Evolutionary conservation across 768 basidiomycete genomes (phyloP).

Genomic region (Saitozyma sp.): DNA sequence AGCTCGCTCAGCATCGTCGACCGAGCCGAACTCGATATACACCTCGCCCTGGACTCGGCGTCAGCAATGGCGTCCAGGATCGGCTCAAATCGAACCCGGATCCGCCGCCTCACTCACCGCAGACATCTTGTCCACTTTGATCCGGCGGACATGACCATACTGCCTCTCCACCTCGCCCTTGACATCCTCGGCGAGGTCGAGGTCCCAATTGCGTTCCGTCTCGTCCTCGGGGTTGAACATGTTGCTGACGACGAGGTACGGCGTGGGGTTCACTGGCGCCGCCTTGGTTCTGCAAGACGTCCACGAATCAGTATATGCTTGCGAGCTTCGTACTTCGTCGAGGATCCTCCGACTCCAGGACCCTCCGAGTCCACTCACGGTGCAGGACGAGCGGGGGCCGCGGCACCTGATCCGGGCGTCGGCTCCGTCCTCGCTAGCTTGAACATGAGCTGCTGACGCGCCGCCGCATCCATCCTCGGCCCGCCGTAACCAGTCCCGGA

Average conservation of each 20-base stretch:
- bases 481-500: slow-evolving; percentile 62
- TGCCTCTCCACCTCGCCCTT: slow-evolving; percentile 89
- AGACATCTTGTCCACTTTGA: slow-evolving; percentile 92
- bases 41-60: slow-evolving; percentile 76
- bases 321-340: background rate
- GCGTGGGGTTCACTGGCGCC: slow-evolving; percentile 70
- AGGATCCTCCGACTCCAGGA: background rate
- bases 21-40: slow-evolving; percentile 81
- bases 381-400: slow-evolving; percentile 8
- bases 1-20: slow-evolving; percentile 79
- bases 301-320: background rate
- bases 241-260: slow-evolving; percentile 80
- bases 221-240: slow-evolving; percentile 99
- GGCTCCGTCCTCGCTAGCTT: slow-evolving; percentile 89
- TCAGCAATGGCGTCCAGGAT: slow-evolving; percentile 1
- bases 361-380: slow-evolving; percentile 11
- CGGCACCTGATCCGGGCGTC: slow-evolving; percentile 6
- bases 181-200: slow-evolving; percentile 92
- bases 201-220: slow-evolving; percentile 94
- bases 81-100: background rate
- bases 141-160: slow-evolving; percentile 80
- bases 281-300: slow-evolving; percentile 60
- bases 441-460: slow-evolving; percentile 99
- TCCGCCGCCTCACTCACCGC: slow-evolving; percentile 61
- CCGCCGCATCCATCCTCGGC: slow-evolving; percentile 89